Conservation (phyloP, 768 basidiomycete genomes). For the Termitomyces sp. region DNA sequence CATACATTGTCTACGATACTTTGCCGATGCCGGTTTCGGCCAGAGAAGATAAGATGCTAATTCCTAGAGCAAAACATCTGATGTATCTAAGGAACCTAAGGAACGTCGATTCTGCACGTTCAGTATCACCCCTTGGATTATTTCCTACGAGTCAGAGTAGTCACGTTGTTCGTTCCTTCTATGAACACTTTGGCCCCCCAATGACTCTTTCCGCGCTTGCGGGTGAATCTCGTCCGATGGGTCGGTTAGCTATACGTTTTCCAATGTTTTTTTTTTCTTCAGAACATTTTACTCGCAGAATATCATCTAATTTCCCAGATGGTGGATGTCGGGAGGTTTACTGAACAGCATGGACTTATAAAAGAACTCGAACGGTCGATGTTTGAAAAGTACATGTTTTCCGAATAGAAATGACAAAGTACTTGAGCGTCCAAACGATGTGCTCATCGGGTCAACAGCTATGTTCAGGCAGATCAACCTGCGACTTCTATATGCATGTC, state of each 20-base stretch:
- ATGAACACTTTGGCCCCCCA: not conserved
- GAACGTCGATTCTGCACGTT: not conserved
- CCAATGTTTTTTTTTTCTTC: not conserved
- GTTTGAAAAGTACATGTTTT: not conserved
- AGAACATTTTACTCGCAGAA: not conserved
- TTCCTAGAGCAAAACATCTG: not conserved
- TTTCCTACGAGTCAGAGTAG: not conserved
- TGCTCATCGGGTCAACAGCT: not conserved
- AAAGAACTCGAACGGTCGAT: not conserved
- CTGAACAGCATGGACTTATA: not conserved
- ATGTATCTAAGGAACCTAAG: not conserved
- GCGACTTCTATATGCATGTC: not conserved
- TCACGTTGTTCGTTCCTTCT: not conserved
- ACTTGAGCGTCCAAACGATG: not conserved
- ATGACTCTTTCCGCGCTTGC: not conserved
- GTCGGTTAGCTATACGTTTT: no score
- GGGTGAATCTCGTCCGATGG: not conserved
- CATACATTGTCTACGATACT: not conserved
- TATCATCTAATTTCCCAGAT: not conserved
- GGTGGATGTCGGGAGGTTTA: not conserved
- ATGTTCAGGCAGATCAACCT: not conserved
- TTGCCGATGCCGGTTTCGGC: not conserved
- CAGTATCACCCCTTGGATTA: not conserved
- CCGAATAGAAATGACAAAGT: not conserved
- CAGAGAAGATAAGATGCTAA: not conserved